A percentile compares a stretch with the other conserved stretches of the same genome.
These are phyloP conservation scores for Agrocybe pediades DNA, from an alignment of 768 basidiomycete species.

Conservation along the genomic window DNA sequence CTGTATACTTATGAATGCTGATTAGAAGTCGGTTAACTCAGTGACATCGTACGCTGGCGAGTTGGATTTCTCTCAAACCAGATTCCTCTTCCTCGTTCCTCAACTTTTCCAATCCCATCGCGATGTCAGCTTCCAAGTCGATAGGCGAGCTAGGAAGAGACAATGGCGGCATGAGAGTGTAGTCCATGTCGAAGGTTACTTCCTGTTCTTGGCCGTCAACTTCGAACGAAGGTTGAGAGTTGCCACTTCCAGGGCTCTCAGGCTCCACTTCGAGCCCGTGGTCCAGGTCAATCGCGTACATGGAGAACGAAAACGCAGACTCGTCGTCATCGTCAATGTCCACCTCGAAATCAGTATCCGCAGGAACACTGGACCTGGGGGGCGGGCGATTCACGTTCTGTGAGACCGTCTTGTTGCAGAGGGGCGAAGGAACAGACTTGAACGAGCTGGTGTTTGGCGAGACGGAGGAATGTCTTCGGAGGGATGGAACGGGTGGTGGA, in stretches of 20 bases:
- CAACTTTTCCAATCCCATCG: slow-evolving; percentile 35
- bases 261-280: slow-evolving; percentile 13
- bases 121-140: slow-evolving; percentile 44
- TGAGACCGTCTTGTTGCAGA: slow-evolving; percentile 12
- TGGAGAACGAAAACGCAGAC: slow-evolving; percentile 37
- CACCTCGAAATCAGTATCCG: slow-evolving; percentile 35
- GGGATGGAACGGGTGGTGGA: slow-evolving; percentile 33
- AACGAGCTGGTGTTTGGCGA: slow-evolving; percentile 19
- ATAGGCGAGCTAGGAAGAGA: slow-evolving; percentile 43
- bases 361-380: slow-evolving; percentile 54
- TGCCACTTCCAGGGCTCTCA: slow-evolving; percentile 30
- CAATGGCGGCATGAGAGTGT: slow-evolving; percentile 37
- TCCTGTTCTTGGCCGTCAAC: slow-evolving; percentile 31
- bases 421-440: slow-evolving; percentile 15
- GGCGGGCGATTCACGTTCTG: slow-evolving; percentile 42
- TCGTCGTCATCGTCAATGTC: slow-evolving; percentile 25
- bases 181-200: slow-evolving; percentile 38
- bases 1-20: too few species aligned
- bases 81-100: slow-evolving; percentile 14
- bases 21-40: too few species aligned
- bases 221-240: slow-evolving; percentile 35
- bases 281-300: slow-evolving; percentile 33
- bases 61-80: neutral
- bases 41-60: too few species aligned
- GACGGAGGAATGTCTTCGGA: slow-evolving; percentile 32